Evolutionary conservation across 129 eudicot genomes (phyloP).

Genomic region (Flaveria bidentis): DNA sequence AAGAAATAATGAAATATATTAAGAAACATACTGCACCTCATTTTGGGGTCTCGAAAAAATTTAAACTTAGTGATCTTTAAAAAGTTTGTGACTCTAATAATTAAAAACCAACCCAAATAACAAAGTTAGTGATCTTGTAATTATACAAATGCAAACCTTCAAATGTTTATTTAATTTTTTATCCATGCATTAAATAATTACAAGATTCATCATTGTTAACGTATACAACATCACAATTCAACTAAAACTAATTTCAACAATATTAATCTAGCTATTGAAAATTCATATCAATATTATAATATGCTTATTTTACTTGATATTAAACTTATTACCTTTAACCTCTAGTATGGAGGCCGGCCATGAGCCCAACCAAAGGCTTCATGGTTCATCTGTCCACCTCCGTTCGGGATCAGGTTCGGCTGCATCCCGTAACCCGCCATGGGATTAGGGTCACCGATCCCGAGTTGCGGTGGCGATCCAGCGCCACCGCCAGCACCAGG

Average conservation of each 20-base stretch:
- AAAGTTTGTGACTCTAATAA: no score
- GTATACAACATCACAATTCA: conserved; percentile 24
- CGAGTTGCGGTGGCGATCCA: conserved; percentile 40
- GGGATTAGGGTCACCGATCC: conserved; percentile 33
- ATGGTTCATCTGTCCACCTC: conserved; percentile 54
- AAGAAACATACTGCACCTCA: background rate
- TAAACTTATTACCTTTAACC: conserved; percentile 2
- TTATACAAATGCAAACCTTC: conserved; percentile 26
- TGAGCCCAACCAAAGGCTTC: conserved; percentile 63
- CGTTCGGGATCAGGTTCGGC: conserved; percentile 49
- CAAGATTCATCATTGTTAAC: conserved; percentile 27
- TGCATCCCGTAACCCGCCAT: conserved; percentile 40
- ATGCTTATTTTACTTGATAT: conserved; percentile 6
- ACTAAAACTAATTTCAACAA: conserved; percentile 14
- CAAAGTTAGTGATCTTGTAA: no score
- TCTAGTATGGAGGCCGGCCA: conserved; percentile 58
- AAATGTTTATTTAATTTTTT: background rate
- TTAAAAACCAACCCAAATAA: no score
- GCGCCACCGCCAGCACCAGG: conserved; percentile 31
- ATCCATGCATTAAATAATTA: conserved; percentile 20
- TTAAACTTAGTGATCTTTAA: no score
- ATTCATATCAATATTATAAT: conserved; percentile 18
- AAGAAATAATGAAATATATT: background rate
- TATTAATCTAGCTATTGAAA: conserved; percentile 9
- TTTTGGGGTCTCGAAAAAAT: no score